Conservation (phyloP, 1,284 basidiomycete species). For the Ganoderma resinaceum region DNA sequence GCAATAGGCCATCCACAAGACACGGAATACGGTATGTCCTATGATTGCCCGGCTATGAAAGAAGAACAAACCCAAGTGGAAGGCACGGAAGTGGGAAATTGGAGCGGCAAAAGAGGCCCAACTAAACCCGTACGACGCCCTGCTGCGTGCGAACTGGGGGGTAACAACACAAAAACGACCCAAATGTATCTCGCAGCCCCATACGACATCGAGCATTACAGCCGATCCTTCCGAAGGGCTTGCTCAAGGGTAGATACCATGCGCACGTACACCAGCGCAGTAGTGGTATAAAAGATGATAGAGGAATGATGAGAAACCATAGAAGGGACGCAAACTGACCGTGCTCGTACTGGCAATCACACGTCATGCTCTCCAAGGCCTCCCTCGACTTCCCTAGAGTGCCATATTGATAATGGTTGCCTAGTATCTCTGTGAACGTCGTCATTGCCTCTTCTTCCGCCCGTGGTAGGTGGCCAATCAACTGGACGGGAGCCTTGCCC, state of each 20-base stretch:
- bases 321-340: slow-evolving; percentile 62
- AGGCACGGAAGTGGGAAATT: no score
- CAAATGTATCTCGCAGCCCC: background rate
- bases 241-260: background rate
- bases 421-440: slow-evolving; percentile 78
- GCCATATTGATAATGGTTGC: slow-evolving; percentile 90
- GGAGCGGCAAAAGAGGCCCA: no score
- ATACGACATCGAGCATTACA: background rate
- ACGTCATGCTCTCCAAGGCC: slow-evolving; percentile 91
- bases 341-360: slow-evolving; percentile 86
- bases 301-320: slow-evolving; percentile 10
- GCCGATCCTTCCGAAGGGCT: background rate
- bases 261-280: background rate
- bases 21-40: background rate
- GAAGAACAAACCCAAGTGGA: background rate
- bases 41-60: background rate
- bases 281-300: background rate
- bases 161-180: background rate
- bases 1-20: background rate
- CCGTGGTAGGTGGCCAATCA: slow-evolving; percentile 80
- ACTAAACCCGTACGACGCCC: background rate
- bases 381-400: slow-evolving; percentile 88
- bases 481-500: slow-evolving; percentile 53
- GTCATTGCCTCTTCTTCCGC: slow-evolving; percentile 78
- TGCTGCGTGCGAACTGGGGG: slow-evolving; percentile 7